Percentiles rank a stretch among this genome's conserved stretches.
Conservation (phyloP, 1,284 basidiomycete genomes). For the Pseudozyma thailandica region DNA sequence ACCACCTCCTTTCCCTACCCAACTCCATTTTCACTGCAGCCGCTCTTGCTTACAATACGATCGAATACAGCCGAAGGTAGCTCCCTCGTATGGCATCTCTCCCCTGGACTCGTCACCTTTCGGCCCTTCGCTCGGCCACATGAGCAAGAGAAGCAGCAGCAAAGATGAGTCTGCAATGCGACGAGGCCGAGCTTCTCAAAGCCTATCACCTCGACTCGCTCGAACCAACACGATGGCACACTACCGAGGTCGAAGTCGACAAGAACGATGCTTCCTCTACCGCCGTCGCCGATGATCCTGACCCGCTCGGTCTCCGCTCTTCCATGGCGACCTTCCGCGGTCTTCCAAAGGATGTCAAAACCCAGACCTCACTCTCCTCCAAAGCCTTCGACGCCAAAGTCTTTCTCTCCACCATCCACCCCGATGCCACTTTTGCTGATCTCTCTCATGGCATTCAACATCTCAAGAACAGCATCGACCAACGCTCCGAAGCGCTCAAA, state of each 20-base stretch:
- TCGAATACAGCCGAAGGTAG: too few species aligned
- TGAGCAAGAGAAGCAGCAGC: neutral
- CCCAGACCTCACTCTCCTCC: slow-evolving; percentile 72
- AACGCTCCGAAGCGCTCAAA: slow-evolving; percentile 86
- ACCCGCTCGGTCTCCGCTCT: slow-evolving; percentile 67
- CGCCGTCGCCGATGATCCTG: slow-evolving; percentile 59
- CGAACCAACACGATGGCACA: slow-evolving; percentile 66
- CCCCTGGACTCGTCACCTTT: too few species aligned
- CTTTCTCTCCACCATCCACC: slow-evolving; percentile 90
- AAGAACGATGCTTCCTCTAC: slow-evolving; percentile 24
- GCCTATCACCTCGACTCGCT: slow-evolving; percentile 68
- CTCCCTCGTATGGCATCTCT: too few species aligned
- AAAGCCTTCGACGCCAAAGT: slow-evolving; percentile 96
- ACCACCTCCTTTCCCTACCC: too few species aligned
- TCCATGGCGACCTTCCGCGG: slow-evolving; percentile 69
- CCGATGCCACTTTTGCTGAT: slow-evolving; percentile 94
- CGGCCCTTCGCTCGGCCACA: too few species aligned
- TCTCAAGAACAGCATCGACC: slow-evolving; percentile 59
- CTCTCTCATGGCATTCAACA: slow-evolving; percentile 71
- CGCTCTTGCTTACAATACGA: too few species aligned
- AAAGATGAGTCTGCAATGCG: slow-evolving; percentile 53
- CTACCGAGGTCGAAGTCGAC: slow-evolving; percentile 28
- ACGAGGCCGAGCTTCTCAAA: slow-evolving; percentile 68
- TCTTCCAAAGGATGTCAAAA: slow-evolving; percentile 43
- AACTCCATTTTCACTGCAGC: too few species aligned